These are phyloP conservation scores for Phytopythium mirpurense DNA, from an alignment of 352 stramenopile species.

Conservation along the genomic window DNA sequence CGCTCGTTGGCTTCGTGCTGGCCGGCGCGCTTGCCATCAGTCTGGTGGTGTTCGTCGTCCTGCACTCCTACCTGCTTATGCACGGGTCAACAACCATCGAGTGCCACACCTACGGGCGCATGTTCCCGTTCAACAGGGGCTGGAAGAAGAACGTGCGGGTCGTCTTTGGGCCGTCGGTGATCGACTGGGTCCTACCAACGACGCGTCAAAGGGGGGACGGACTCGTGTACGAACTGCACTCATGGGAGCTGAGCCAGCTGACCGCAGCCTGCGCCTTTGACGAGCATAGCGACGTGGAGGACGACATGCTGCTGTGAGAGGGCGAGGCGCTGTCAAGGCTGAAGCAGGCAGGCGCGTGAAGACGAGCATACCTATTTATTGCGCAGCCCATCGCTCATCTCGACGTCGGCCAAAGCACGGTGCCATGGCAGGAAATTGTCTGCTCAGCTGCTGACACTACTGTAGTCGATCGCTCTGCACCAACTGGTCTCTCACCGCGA, in stretches of 20 bases:
- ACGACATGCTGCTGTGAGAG: constrained; percentile 47
- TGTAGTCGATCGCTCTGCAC: background rate
- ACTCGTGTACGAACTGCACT: constrained; percentile 26
- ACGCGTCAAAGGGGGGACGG: constrained; percentile 9
- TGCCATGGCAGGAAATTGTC: background rate
- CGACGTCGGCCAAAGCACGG: background rate
- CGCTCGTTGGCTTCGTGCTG: constrained; percentile 69
- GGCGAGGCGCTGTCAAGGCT: background rate
- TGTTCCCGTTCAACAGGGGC: constrained; percentile 61
- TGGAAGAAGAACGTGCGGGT: constrained; percentile 47
- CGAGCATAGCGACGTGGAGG: constrained; percentile 42
- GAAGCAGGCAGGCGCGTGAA: background rate
- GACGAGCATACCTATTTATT: too few species aligned
- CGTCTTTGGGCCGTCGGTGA: constrained; percentile 49
- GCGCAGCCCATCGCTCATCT: background rate
- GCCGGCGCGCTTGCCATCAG: constrained; percentile 60
- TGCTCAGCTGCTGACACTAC: background rate
- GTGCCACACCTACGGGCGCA: constrained; percentile 62
- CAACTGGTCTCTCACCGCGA: too few species aligned
- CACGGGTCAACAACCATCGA: constrained; percentile 76
- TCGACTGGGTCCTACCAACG: constrained; percentile 57
- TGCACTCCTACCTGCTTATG: constrained; percentile 69
- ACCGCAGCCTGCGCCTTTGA: constrained; percentile 36
- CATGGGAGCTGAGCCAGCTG: constrained; percentile 43
- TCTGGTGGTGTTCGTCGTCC: constrained; percentile 61